These are phyloP conservation scores for Kodamaea neixiangensis DNA, from an alignment of 805 yeast genomes.

Conservation along the genomic window DNA sequence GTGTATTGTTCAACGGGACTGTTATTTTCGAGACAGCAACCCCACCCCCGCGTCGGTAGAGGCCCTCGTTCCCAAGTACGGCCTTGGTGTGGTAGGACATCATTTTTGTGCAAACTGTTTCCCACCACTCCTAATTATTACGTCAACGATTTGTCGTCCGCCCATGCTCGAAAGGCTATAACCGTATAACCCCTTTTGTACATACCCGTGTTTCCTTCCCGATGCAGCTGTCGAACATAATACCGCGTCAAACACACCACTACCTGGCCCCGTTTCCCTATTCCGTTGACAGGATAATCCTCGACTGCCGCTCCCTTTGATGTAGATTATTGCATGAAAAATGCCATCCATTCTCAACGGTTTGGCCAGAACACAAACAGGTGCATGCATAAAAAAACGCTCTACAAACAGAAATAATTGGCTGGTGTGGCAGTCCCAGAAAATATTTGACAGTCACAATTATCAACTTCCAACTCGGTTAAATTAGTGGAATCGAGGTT, in stretches of 20 bases:
- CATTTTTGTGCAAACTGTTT: neutral
- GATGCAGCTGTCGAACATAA: too few relatives aligned
- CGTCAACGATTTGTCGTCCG: neutral
- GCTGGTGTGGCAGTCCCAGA: neutral
- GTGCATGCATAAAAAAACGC: conserved; percentile 3
- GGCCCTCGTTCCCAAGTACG: neutral
- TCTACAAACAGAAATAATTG: neutral
- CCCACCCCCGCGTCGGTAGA: neutral
- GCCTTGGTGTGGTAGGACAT: neutral
- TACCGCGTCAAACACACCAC: too few relatives aligned
- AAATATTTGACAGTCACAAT: conserved; percentile 1
- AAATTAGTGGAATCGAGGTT: neutral
- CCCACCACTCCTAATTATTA: neutral
- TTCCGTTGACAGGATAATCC: neutral
- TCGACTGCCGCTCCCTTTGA: neutral
- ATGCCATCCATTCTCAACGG: neutral
- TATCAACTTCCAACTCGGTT: neutral
- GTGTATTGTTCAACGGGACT: neutral
- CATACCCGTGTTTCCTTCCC: neutral
- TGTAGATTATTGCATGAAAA: neutral
- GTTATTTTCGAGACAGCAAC: neutral
- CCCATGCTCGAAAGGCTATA: neutral
- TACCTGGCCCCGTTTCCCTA: too few relatives aligned
- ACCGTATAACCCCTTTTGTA: neutral
- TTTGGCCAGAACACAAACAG: neutral